phyloP scores from a whole-genome alignment of 306 rosid genomes.

The Medicago truncatula region MtrunA17r5.0-ANR NC_053047.1:11035501-11036000 shows the following conservation, averaged over 20 bases:
- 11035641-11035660: conserved; percentile 47
- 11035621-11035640: conserved; percentile 57
- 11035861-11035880: conserved; percentile 47
- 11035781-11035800: conserved; percentile 57
- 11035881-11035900: conserved; percentile 48
- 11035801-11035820: conserved; percentile 51
- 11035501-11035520: conserved; percentile 27
- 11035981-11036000: conserved; percentile 38
- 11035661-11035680: conserved; percentile 54
- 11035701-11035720: conserved; percentile 55
- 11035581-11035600: conserved; percentile 30
- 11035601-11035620: conserved; percentile 47
- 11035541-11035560: conserved; percentile 35
- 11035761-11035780: conserved; percentile 47
- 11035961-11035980: conserved; percentile 52
- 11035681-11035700: conserved; percentile 45
- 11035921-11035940: conserved; percentile 53
- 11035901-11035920: conserved; percentile 49
- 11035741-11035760: conserved; percentile 38
- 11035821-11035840: conserved; percentile 46
- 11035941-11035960: conserved; percentile 50
- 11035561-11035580: conserved; percentile 5
- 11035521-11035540: conserved; percentile 30
- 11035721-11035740: conserved; percentile 37
- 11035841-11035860: conserved; percentile 51